Evolutionary conservation across 75 land plant genomes (phyloP), one percentile per base, ranked within the genome.

Genomic region (Pinus tabuliformis): DNA sequence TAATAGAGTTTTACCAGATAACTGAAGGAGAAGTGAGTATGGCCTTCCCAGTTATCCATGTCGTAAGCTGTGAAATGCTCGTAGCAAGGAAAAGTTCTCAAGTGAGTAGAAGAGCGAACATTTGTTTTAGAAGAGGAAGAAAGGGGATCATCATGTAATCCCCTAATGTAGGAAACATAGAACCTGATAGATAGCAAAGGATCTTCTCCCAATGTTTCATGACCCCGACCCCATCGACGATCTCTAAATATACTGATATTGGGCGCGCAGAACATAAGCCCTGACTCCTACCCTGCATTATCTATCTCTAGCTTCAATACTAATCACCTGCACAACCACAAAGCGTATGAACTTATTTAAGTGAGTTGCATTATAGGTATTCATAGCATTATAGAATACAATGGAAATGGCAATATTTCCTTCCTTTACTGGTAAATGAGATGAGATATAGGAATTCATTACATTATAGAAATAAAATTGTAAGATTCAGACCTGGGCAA

Each of bases 11-110:
- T n/a, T n/a, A n/a, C 30, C 83, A 81, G 91, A 75, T n/a, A n/a
- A n/a, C n/a, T n/a, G n/a, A n/a, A n/a, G n/a, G n/a, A n/a, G n/a
- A n/a, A n/a, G n/a, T n/a, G n/a, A n/a, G n/a, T n/a, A n/a, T n/a
- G n/a, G n/a, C n/a, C n/a, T n/a, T n/a, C n/a, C n/a, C n/a, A n/a
- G n/a, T n/a, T n/a, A n/a, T n/a, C n/a, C n/a, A n/a, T n/a, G n/a
- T n/a, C n/a, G n/a, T 97, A 94, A 12, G 99, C 99, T 36, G 99
- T 97, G 86, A 92, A 94, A 78, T 97, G 99, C 80, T 97, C 94
- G 86, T 98, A 97, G 74, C 99, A 97, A 61, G 99, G 98, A 6
- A 98, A 95, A 37, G 92, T 90, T 77, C 85, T 85, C 37, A 95
- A 81, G 11, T 30, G 33, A n/a, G n/a, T n/a, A n/a, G n/a, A n/a